Base-by-base conservation (phyloP, 148 eudicot species). In the Dianthus caryophyllus region DNA sequence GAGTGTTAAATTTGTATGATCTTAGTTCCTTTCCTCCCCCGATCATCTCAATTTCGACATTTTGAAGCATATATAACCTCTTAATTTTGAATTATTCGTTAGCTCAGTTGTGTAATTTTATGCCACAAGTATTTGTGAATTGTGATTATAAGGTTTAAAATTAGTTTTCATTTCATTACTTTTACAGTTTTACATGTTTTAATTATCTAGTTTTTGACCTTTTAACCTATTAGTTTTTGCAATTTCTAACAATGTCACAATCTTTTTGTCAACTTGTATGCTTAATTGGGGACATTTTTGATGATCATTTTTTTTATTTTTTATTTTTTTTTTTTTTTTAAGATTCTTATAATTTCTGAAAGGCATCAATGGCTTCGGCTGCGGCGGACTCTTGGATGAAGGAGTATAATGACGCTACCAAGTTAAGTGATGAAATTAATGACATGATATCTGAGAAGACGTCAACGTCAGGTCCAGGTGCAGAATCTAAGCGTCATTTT, bases 321-420 rank as follows among this genome's bases (percentile, higher is more conserved):
- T 33, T 33, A 3, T 33, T 33, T 33, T n/a, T n/a, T n/a, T n/a
- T n/a, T n/a, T n/a, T n/a, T n/a, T n/a, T n/a, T n/a, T n/a, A n/a
- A n/a, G n/a, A n/a, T n/a, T n/a, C n/a, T n/a, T n/a, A 25, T 67
- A 22, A 61, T 61, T 54, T 71, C 52, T 66, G 57, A 10, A 51
- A 65, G 61, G 76, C 75, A 61, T 55, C 63, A 64, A 91, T 90
- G 97, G 96, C 86, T 33, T 85, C 90, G 25, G 26, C 73, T 46
- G 74, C 87, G 0, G 73, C 78, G 30, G 97, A 91, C 74, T 71
- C 87, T 9, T 91, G 97, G 97, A 71, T 85, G 64, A 83, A 80
- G 83, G 93, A 88, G 72, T 91, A 85, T 64, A 91, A 87, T 68
- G 97, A 91, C 67, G 90, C 96, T 3, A 80, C 76, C 44, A 91